A percentile compares a stretch with the other conserved stretches of the same genome.
phyloP scores from a whole-genome alignment of 202 grass and related monocot species.

The Panicum virgatum region DNA sequence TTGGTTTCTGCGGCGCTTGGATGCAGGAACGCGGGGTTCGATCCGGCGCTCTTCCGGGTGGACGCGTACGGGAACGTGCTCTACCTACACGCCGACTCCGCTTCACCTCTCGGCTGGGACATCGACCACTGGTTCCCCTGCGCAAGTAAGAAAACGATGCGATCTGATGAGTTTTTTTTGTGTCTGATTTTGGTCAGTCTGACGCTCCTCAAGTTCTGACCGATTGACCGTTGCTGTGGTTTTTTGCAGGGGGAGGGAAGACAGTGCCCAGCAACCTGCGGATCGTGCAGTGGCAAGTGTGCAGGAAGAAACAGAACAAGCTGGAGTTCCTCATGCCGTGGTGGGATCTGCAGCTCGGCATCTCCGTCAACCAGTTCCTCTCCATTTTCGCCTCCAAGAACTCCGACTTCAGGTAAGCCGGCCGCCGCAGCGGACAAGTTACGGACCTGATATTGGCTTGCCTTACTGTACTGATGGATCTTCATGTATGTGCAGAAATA shows the following conservation, averaged over 20 bases:
- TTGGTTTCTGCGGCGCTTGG: not conserved
- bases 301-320: slow-evolving; percentile 76
- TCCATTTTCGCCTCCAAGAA: slow-evolving; percentile 76
- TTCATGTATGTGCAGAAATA: slow-evolving; percentile 54
- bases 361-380: slow-evolving; percentile 90
- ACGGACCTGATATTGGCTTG: not conserved
- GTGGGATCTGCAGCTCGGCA: slow-evolving; percentile 98
- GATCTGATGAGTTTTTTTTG: not conserved
- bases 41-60: slow-evolving; percentile 84
- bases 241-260: slow-evolving; percentile 68
- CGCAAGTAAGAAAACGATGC: slow-evolving; percentile 45
- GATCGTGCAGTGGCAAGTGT: slow-evolving; percentile 79
- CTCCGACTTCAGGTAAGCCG: slow-evolving; percentile 62
- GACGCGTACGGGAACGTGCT: slow-evolving; percentile 91
- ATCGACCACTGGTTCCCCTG: slow-evolving; percentile 93
- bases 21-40: slow-evolving; percentile 90
- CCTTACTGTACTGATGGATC: not conserved
- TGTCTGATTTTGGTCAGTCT: not conserved
- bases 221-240: not conserved
- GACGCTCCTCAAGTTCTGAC: not conserved
- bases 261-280: slow-evolving; percentile 86
- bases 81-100: slow-evolving; percentile 78
- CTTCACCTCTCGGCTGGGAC: slow-evolving; percentile 90
- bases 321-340: slow-evolving; percentile 88
- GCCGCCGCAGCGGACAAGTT: not conserved